phyloP scores from a whole-genome alignment of 208 protist genomes.

The Spongospora subterranea region DNA sequence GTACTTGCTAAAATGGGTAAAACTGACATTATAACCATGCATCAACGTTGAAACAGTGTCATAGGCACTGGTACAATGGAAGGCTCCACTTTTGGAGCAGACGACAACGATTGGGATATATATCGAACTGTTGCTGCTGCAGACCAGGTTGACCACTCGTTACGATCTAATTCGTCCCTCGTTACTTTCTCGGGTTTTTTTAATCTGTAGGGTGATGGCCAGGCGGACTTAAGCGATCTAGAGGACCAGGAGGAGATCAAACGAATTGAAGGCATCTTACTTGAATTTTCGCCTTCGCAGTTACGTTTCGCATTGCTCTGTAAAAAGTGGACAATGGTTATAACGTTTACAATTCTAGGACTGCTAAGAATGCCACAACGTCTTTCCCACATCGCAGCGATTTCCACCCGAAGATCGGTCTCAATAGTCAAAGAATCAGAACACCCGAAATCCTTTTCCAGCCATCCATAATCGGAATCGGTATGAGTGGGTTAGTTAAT shows the following conservation, averaged over 20 bases:
- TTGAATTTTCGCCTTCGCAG: neutral
- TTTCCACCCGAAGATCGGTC: neutral
- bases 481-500: neutral
- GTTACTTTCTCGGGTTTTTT: neutral
- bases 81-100: constrained; percentile 43
- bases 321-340: neutral
- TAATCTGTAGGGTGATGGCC: neutral
- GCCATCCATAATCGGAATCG: constrained; percentile 46
- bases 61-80: constrained; percentile 26
- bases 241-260: constrained; percentile 18
- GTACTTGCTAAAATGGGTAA: neutral
- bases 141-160: neutral
- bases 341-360: neutral
- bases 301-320: neutral
- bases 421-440: neutral
- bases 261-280: constrained; percentile 27
- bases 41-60: neutral
- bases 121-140: neutral
- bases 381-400: neutral
- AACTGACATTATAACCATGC: neutral
- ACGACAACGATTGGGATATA: constrained; percentile 29
- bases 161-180: no score
- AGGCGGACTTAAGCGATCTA: neutral
- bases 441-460: constrained; percentile 35
- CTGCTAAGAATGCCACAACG: neutral